These are phyloP conservation scores for Hibiscus tridactylites DNA, from an alignment of 345 rosid genomes.

Conservation along the genomic window DNA sequence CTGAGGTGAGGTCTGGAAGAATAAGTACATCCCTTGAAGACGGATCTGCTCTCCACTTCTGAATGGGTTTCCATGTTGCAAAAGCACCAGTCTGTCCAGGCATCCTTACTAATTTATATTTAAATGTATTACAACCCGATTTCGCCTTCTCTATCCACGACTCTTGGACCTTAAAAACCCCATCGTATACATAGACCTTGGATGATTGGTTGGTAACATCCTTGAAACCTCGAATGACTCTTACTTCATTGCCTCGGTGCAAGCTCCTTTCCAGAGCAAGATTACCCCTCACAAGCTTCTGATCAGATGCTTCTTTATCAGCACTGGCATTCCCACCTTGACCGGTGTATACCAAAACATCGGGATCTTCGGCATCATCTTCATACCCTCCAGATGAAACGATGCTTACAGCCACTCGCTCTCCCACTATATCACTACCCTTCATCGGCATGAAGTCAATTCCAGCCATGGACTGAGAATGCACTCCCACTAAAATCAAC, in stretches of 20 bases:
- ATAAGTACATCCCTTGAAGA: conserved; percentile 53
- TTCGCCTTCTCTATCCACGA: conserved; percentile 73
- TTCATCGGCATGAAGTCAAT: conserved; percentile 59
- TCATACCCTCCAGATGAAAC: conserved; percentile 83
- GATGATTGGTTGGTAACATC: conserved; percentile 20
- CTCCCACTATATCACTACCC: conserved; percentile 44
- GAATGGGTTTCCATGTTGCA: conserved; percentile 46
- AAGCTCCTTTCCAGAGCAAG: conserved; percentile 86
- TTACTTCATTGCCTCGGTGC: conserved; percentile 48
- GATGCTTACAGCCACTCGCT: conserved; percentile 67
- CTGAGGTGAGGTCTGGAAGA: conserved; percentile 68
- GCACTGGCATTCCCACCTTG: conserved; percentile 66
- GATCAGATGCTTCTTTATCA: conserved; percentile 57
- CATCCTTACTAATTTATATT: conserved; percentile 54
- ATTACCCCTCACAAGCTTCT: conserved; percentile 87
- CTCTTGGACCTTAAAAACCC: conserved; percentile 49
- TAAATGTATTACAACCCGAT: conserved; percentile 58
- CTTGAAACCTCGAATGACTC: conserved; percentile 67
- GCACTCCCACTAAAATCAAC: conserved; percentile 73
- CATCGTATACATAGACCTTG: conserved; percentile 63
- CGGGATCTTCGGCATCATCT: conserved; percentile 59
- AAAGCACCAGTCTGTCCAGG: conserved; percentile 55
- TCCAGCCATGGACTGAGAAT: conserved; percentile 83
- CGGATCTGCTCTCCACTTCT: conserved; percentile 42
- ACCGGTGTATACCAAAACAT: conserved; percentile 68